phyloP scores from a whole-genome alignment of 768 basidiomycete genomes.

The Pisolithus microcarpus region DNA sequence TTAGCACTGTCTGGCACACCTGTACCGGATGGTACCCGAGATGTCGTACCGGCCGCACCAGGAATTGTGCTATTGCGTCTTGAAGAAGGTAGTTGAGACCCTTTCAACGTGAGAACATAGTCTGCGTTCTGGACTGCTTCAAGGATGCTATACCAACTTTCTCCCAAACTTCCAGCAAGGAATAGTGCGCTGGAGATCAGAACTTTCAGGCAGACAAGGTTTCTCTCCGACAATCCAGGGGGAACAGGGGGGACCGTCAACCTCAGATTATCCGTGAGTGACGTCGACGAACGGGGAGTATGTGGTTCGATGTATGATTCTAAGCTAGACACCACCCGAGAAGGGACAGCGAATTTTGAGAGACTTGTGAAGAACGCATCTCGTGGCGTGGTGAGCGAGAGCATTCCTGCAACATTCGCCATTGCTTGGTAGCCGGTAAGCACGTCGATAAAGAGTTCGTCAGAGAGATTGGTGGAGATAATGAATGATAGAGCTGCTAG shows the following conservation, averaged over 20 bases:
- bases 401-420: slow-evolving; percentile 82
- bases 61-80: slow-evolving; percentile 28
- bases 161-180: slow-evolving; percentile 78
- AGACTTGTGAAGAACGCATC: slow-evolving; percentile 90
- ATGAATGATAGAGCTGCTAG: slow-evolving; percentile 86
- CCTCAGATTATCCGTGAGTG: slow-evolving; percentile 64
- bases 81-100: slow-evolving; percentile 25
- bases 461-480: slow-evolving; percentile 85
- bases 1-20: slow-evolving; percentile 11
- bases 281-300: slow-evolving; percentile 53
- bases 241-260: slow-evolving; percentile 44
- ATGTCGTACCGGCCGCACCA: slow-evolving; percentile 28
- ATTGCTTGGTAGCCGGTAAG: slow-evolving; percentile 77
- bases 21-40: slow-evolving; percentile 35
- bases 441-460: slow-evolving; percentile 85
- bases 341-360: slow-evolving; percentile 89
- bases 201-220: slow-evolving; percentile 85
- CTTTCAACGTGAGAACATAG: slow-evolving; percentile 73
- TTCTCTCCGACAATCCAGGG: slow-evolving; percentile 80
- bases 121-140: slow-evolving; percentile 94
- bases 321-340: slow-evolving; percentile 78
- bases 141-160: slow-evolving; percentile 87
- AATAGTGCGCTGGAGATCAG: slow-evolving; percentile 71
- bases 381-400: slow-evolving; percentile 79
- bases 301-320: slow-evolving; percentile 50